Evolutionary conservation across 1,284 basidiomycete genomes (phyloP).

Genomic region (Amylostereum chailletii): DNA sequence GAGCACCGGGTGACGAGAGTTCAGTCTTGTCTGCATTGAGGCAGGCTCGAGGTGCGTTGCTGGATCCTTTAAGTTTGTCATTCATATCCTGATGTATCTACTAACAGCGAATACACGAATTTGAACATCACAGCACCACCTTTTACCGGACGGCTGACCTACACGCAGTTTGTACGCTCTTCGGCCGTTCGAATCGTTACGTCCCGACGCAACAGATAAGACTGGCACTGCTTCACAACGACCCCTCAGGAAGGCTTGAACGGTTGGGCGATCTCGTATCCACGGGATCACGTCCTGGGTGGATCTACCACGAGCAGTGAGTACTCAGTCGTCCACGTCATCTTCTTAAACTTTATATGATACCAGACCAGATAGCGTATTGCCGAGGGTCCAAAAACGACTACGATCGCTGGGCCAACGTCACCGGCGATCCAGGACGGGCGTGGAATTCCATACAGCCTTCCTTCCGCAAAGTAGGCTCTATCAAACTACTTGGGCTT

Average conservation of each 20-base stretch:
- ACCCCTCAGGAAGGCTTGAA: constrained; percentile 20
- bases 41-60: neutral
- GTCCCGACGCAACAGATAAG: neutral
- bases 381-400: constrained; percentile 28
- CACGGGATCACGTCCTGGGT: constrained; percentile 22
- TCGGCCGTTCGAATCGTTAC: constrained; percentile 9
- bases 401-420: constrained; percentile 24
- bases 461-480: constrained; percentile 22
- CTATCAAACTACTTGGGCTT: neutral
- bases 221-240: constrained; percentile 26
- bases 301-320: constrained; percentile 25
- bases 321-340: constrained; percentile 5
- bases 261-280: constrained; percentile 18
- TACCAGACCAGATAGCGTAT: constrained; percentile 26
- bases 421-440: constrained; percentile 29
- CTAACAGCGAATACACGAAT: neutral
- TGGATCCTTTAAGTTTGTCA: neutral
- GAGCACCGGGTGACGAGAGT: neutral
- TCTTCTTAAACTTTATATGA: neutral
- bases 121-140: neutral
- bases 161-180: neutral
- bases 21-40: neutral
- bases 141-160: neutral
- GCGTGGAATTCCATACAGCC: constrained; percentile 25
- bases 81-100: neutral